These are phyloP conservation scores for Pythium grandisporangium DNA, from an alignment of 352 stramenopile species.

Conservation along the genomic window DNA sequence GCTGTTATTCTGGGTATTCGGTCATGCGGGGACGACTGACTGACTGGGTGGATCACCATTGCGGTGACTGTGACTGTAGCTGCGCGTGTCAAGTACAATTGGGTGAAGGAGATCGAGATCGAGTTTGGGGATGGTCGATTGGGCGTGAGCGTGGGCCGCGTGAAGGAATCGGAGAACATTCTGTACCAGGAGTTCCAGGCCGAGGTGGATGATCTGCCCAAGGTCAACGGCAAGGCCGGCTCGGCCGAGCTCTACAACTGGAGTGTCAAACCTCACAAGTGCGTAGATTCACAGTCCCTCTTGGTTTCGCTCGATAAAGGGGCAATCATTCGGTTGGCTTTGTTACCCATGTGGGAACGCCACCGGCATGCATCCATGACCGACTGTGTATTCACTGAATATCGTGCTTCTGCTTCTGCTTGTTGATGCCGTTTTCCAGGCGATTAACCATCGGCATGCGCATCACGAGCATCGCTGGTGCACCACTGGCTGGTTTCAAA, in stretches of 20 bases:
- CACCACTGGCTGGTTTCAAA: slow-evolving; percentile 55
- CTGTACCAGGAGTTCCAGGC: slow-evolving; percentile 81
- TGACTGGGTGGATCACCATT: too few relatives aligned
- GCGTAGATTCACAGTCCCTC: slow-evolving; percentile 1
- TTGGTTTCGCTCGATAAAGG: too few relatives aligned
- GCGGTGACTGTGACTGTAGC: slow-evolving; percentile 3
- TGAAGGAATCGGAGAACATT: slow-evolving; percentile 66
- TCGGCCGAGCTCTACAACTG: slow-evolving; percentile 85
- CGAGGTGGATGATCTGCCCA: slow-evolving; percentile 83
- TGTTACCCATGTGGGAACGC: too few relatives aligned
- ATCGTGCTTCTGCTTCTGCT: too few relatives aligned
- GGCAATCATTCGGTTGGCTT: too few relatives aligned
- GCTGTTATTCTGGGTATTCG: neutral
- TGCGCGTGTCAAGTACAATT: slow-evolving; percentile 60
- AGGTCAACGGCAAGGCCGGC: slow-evolving; percentile 78
- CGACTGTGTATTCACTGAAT: too few relatives aligned
- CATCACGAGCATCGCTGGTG: slow-evolving; percentile 68
- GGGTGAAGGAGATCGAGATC: slow-evolving; percentile 77
- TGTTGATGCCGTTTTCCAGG: slow-evolving; percentile 6
- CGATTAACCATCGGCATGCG: slow-evolving; percentile 80
- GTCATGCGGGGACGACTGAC: neutral
- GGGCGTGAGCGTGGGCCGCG: slow-evolving; percentile 73
- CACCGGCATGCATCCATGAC: too few relatives aligned
- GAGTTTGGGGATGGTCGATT: slow-evolving; percentile 74
- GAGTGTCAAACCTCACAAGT: slow-evolving; percentile 79